Evolutionary conservation across 495 filamentous ascomycete genomes (phyloP).

Genomic region (Tetracladium setigerum): DNA sequence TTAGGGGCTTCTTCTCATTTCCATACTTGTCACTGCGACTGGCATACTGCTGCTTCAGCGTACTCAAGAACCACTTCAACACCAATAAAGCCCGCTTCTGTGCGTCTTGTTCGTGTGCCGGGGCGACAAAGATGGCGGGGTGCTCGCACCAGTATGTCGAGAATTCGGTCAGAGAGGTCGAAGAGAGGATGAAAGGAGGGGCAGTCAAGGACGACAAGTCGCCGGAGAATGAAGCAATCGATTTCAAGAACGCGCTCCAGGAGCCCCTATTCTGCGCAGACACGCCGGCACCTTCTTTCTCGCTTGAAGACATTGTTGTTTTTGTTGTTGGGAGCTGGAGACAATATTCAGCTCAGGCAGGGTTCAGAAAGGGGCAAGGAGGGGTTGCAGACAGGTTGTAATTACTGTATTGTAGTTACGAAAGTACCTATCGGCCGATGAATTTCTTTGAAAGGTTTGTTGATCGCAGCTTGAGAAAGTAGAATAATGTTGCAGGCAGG

Average conservation of each 20-base stretch:
- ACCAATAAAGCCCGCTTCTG: slow-evolving; percentile 82
- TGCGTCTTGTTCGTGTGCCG: slow-evolving; percentile 76
- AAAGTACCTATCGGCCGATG: too few relatives aligned
- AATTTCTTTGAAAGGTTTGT: too few relatives aligned
- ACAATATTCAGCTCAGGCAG: too few relatives aligned
- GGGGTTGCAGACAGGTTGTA: background rate
- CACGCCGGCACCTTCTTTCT: slow-evolving; percentile 21
- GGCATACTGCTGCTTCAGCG: slow-evolving; percentile 86
- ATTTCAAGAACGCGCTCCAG: slow-evolving; percentile 34
- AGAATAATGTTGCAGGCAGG: too few relatives aligned
- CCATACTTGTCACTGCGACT: slow-evolving; percentile 75
- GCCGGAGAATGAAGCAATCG: slow-evolving; percentile 93
- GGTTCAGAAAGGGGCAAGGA: background rate
- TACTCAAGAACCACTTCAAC: slow-evolving; percentile 96
- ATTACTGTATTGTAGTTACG: too few relatives aligned
- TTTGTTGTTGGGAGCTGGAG: background rate
- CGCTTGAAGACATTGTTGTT: slow-evolving; percentile 11
- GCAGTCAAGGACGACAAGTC: slow-evolving; percentile 92
- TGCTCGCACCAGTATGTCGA: slow-evolving; percentile 98
- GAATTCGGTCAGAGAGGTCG: slow-evolving; percentile 89
- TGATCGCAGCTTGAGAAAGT: too few relatives aligned
- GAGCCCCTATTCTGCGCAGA: slow-evolving; percentile 20
- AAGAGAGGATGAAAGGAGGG: slow-evolving; percentile 92
- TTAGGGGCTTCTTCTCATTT: slow-evolving; percentile 98
- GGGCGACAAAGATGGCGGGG: slow-evolving; percentile 79